These are phyloP conservation scores for Aspergillus baeticus DNA, from an alignment of 495 filamentous ascomycete species.

Conservation along the genomic window DNA sequence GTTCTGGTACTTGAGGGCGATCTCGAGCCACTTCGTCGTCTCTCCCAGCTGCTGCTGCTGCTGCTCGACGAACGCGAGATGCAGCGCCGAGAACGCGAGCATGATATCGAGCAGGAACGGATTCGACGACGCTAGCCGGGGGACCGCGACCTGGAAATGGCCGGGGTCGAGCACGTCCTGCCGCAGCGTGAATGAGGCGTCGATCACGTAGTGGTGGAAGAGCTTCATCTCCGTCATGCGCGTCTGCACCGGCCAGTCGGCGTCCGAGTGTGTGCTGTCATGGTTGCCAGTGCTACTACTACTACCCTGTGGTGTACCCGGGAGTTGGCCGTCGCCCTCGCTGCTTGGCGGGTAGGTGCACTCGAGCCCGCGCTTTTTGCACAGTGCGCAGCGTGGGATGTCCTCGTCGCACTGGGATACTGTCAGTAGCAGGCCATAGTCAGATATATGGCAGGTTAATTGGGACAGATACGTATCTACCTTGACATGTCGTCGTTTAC, in stretches of 20 bases:
- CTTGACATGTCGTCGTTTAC: slow-evolving; percentile 30
- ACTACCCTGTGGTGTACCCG: slow-evolving; percentile 23
- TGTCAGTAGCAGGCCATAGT: background rate
- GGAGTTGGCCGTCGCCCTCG: slow-evolving; percentile 30
- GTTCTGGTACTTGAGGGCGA: slow-evolving; percentile 36
- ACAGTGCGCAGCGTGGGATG: slow-evolving; percentile 34
- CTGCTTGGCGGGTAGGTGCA: slow-evolving; percentile 34
- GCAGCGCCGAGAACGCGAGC: slow-evolving; percentile 46
- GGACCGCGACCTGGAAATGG: slow-evolving; percentile 43
- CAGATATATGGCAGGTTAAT: background rate
- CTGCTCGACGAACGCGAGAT: slow-evolving; percentile 38
- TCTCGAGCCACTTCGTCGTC: slow-evolving; percentile 32
- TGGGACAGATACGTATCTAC: slow-evolving; percentile 5
- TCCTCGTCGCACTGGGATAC: slow-evolving; percentile 38
- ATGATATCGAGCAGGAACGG: slow-evolving; percentile 48
- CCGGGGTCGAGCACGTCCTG: slow-evolving; percentile 28
- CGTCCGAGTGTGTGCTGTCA: slow-evolving; percentile 1
- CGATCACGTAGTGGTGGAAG: slow-evolving; percentile 39
- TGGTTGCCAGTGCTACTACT: background rate
- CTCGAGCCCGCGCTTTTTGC: slow-evolving; percentile 34
- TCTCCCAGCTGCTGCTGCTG: slow-evolving; percentile 24
- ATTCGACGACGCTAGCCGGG: slow-evolving; percentile 41
- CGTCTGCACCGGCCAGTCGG: slow-evolving; percentile 18
- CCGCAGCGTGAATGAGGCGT: slow-evolving; percentile 32
- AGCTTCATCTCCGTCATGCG: slow-evolving; percentile 40